Conservation (phyloP, 1,284 basidiomycete genomes). For the Microstroma glucosiphilum region DNA sequence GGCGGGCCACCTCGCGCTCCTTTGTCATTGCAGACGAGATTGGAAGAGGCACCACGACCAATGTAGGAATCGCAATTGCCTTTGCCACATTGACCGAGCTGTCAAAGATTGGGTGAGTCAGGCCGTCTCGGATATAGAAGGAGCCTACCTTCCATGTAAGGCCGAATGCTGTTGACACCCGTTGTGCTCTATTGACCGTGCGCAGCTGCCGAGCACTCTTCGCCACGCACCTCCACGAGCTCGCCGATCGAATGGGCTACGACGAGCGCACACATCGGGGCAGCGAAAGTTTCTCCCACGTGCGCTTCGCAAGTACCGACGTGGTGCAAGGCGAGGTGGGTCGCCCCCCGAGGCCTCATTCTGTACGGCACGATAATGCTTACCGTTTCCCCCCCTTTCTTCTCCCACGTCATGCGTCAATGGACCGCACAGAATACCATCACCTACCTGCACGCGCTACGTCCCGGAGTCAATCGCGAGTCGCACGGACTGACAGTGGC, state of each 20-base stretch:
- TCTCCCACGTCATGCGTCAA: not conserved
- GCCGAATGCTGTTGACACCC: too few species aligned
- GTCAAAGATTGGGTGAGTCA: slow-evolving; percentile 58
- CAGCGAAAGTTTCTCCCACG: slow-evolving; percentile 23
- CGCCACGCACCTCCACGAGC: slow-evolving; percentile 93
- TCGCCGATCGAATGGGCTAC: slow-evolving; percentile 64
- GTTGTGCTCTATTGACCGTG: too few species aligned
- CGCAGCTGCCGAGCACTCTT: slow-evolving; percentile 70
- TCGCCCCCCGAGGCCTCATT: slow-evolving; percentile 9
- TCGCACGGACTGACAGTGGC: slow-evolving; percentile 92
- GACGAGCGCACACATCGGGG: slow-evolving; percentile 12
- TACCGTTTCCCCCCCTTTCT: not conserved
- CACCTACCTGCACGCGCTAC: slow-evolving; percentile 73
- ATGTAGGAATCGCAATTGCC: slow-evolving; percentile 85
- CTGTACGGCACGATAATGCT: not conserved
- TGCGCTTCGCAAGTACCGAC: slow-evolving; percentile 83
- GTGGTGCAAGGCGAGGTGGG: slow-evolving; percentile 68
- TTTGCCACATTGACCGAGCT: slow-evolving; percentile 84
- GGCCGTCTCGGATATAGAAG: too few species aligned
- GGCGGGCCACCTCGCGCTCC: slow-evolving; percentile 57
- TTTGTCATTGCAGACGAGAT: slow-evolving; percentile 61
- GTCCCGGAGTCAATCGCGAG: slow-evolving; percentile 77
- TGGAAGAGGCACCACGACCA: slow-evolving; percentile 84
- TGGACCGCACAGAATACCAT: slow-evolving; percentile 53
- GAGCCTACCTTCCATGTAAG: too few species aligned